Base-by-base conservation (phyloP, 1,284 basidiomycete species). In the Boletellus sp. region DNA sequence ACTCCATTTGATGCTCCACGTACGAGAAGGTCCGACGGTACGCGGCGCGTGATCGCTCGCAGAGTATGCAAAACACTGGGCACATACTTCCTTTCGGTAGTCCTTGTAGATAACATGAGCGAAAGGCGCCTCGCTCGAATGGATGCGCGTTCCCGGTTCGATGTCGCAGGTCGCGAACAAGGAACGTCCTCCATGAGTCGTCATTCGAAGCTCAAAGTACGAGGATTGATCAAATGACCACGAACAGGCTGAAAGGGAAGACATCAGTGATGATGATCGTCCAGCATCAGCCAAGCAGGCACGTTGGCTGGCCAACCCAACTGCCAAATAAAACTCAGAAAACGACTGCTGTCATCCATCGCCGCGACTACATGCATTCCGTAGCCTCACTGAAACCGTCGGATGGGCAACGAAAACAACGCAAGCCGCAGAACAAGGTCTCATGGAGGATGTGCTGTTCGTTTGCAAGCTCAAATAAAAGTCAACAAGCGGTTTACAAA, bases 21-120 rank as follows among this genome's bases (percentile, higher is more conserved):
- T 59, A 18, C 68, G 65, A 36, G 59, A 61, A 19, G 53, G 22
- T 35, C 47, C 47, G 33, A 63, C 55, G n/a, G 39, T 49, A 12
- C 38, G 49, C 12, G 52, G 49, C 0, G 50, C 55, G 19, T 58
- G 19, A 39, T 66, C 65, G 66, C 80, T 81, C 52, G 78, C 77
- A 32, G 82, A 73, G 58, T 85, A 84, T 36, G 74, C 71, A 62
- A 82, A 85, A 63, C 84, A 86, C 59, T 77, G 70, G 12, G 75
- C 77, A 57, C 84, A 86, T 47, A 84, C 81, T 63, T 84, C 83
- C 61, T 79, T 82, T 43, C 81, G 74, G 57, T 84, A 85, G 53
- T 74, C 74, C 52, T 70, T 76, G 60, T 75, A 76, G 40, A 83
- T 70, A 35, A 80, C 76, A 24, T 71, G 70, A 1, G 75, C 73